These are phyloP conservation scores for Pyricularia pennisetigena DNA, from an alignment of 2,329 filamentous ascomycete species.

Conservation along the genomic window DNA sequence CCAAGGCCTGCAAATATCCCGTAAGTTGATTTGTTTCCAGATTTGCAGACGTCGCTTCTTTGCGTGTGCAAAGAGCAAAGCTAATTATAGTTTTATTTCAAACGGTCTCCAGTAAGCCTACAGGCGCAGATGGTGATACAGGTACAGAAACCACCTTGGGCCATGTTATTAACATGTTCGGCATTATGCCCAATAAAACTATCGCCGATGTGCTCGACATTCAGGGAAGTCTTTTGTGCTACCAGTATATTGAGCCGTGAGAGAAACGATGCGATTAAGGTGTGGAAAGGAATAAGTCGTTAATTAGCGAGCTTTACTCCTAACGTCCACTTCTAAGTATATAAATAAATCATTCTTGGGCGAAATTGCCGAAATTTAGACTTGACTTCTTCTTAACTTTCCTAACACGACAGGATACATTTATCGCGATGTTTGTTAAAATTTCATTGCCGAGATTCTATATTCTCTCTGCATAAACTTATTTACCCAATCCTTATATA, in stretches of 20 bases:
- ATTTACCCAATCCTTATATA: no score
- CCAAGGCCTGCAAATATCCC: background rate
- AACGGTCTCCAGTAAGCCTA: background rate
- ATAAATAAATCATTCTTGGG: no score
- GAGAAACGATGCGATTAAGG: background rate
- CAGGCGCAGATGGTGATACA: constrained; percentile 8
- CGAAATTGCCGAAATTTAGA: no score
- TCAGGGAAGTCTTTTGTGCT: constrained; percentile 9
- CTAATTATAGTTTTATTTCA: background rate
- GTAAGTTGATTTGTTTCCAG: background rate
- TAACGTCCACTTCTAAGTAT: no score
- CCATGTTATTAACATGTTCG: constrained; percentile 11
- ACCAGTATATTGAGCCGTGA: constrained; percentile 3
- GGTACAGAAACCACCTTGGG: constrained; percentile 8
- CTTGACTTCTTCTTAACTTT: no score
- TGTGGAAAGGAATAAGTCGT: no score
- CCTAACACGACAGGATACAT: no score
- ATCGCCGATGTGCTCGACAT: constrained; percentile 11
- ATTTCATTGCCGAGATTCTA: no score
- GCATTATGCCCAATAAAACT: constrained; percentile 9
- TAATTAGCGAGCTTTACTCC: no score
- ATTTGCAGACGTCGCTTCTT: background rate
- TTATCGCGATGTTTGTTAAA: no score
- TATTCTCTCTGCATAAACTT: no score
- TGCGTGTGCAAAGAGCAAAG: background rate